Evolutionary conservation across 202 grass and related monocot species (phyloP), one percentile per base, ranked within the genome.

Genomic region (Setaria italica): DNA sequence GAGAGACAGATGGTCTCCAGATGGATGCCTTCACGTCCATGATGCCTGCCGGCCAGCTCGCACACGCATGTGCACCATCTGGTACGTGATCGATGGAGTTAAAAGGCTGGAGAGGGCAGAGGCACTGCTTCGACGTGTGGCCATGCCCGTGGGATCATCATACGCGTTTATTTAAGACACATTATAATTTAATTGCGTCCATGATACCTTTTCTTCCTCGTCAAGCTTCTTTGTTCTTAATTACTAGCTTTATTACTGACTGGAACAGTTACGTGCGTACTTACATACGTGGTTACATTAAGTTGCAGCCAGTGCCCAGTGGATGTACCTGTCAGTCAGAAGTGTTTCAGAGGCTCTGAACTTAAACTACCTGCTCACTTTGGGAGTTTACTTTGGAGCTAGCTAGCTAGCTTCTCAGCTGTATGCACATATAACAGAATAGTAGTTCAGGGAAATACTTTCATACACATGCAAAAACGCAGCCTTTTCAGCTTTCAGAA

Each of bases 1-100:
- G 58, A 9, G 87, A 33, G 59, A 45, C 77, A 82, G 71, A 71
- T 71, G 45, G 77, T 46, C 64, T 74, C 47, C 70, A 19, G 71
- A 21, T 46, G 69, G 63, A 77, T 77, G 73, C 33, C 7, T 9
- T 62, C 42, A 51, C 60, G 32, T 71, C 5, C 66, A 86, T 53
- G 46, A 86, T 90, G 74, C 66, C 7, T 54, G 76, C 43, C 7
- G 56, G 67, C 74, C 84, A 83, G 74, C 88, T 68, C 20, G 78
- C 66, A 50, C 84, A 58, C 84, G 83, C 62, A 54, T 15, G 49
- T 55, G 66, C 74, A 80, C 75, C 74, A 59, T 77, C 89, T 47
- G 42, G 49, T 74, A 55, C 72, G 16, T 67, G 20, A 79, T 25
- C 35, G 33, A 42, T 69, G 79, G 79, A 79, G 66, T 59, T 56